Evolutionary conservation across 192 early-diverging fungal genomes (phyloP).

Genomic region (Backusella morwellensis): DNA sequence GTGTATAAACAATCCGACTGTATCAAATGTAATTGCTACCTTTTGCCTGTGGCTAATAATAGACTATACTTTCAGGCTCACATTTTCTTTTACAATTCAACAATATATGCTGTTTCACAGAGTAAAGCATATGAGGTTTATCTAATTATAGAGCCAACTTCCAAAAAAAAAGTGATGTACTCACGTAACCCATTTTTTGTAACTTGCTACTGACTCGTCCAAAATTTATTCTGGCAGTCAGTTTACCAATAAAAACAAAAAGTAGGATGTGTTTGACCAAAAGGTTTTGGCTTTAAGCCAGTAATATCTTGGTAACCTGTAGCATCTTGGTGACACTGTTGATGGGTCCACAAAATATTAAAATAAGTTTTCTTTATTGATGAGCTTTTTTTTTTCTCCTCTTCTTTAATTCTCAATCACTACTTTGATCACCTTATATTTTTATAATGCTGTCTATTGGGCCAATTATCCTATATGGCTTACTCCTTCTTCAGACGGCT

Average conservation of each 20-base stretch:
- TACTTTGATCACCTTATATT: too few relatives aligned
- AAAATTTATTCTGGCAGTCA: not conserved
- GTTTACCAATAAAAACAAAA: too few relatives aligned
- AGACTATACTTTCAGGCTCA: too few relatives aligned
- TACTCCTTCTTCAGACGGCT: not conserved
- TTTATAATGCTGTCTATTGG: not conserved
- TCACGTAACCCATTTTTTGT: not conserved
- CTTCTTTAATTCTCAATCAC: not conserved
- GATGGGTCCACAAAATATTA: not conserved
- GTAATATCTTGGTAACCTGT: not conserved
- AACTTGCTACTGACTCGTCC: not conserved
- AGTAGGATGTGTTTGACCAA: not conserved
- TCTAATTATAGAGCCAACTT: not conserved
- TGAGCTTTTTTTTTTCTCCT: not conserved
- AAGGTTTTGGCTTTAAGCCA: not conserved
- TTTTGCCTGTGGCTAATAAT: too few relatives aligned
- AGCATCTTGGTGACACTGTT: not conserved
- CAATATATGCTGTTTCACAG: not conserved
- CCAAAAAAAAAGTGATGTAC: not conserved
- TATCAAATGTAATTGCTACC: too few relatives aligned
- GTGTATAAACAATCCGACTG: too few relatives aligned
- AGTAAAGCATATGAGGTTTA: not conserved
- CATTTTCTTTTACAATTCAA: not conserved
- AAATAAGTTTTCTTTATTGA: not conserved
- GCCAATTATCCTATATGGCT: not conserved